Base-by-base conservation (phyloP, 345 rosid species). In the Arabidopsis suecica region DNA sequence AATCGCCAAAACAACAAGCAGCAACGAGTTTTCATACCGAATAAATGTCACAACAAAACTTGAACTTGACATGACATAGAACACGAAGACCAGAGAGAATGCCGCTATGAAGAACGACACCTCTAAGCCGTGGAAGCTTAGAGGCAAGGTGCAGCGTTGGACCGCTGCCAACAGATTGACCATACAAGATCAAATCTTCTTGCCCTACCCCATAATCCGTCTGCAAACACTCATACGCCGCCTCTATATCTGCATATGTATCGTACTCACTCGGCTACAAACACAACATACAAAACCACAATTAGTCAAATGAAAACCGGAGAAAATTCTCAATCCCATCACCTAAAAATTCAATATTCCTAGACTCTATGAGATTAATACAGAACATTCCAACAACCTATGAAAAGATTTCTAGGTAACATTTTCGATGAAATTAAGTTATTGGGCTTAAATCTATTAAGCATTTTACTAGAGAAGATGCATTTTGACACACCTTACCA, bases 71-170 rank as follows among this genome's bases (percentile, higher is more conserved):
- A 65, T 96, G 99, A 82, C 99, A 96, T 61, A 96, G 88, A 67
- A 96, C 99, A 9, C 99, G 98, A 57, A 96, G 98, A 65, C 99
- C 99, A 53, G 99, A 96, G 78, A 96, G 98, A 73, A 96, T 96
- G 80, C 93, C 97, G 14, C 99, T 96, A 54, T 96, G 99, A 75
- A 96, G 85, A 79, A 96, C 97, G 28, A 96, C 97, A 9, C 99
- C 99, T 82, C 99, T 86, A 47, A 96, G 84, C 83, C 99, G 83
- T 6, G 99, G 98, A 81, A 96, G 82, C 82, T 96, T 91, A 50
- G 97, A 88, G 61, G 98, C 99, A 84, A 96, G 83, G 81, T 96
- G 98, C 64, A 96, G 64, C 1, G 99, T 96, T 11, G 98, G 99
- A 32, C 99, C 99, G 63, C 98, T 93, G 28, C 99, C 99, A 36